Percentiles rank a stretch among this genome's conserved stretches.
These are phyloP conservation scores for Ligustrum vulgare DNA, from an alignment of 257 asterid species.

Conservation along the genomic window DNA sequence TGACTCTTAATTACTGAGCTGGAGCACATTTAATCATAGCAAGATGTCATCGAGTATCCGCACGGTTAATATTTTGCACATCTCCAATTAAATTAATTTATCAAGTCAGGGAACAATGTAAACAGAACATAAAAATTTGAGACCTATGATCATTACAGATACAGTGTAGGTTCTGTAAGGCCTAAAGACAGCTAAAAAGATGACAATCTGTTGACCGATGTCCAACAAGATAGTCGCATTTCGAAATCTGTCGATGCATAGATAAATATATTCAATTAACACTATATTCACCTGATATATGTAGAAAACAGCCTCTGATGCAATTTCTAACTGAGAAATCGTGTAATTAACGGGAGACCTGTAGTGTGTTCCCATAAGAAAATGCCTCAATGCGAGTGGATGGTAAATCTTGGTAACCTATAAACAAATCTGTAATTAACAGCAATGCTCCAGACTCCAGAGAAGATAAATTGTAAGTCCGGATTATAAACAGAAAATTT, in stretches of 20 bases:
- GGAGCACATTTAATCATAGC: not conserved
- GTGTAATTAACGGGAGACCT: slow-evolving; percentile 87
- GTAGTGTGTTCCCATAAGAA: slow-evolving; percentile 77
- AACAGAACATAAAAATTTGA: not conserved
- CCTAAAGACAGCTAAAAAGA: not conserved
- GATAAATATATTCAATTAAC: not conserved
- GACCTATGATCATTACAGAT: not conserved
- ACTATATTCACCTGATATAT: slow-evolving; percentile 59
- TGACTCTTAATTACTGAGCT: not conserved
- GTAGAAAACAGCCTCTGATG: slow-evolving; percentile 79
- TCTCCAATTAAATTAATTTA: not conserved
- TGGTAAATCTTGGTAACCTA: slow-evolving; percentile 79
- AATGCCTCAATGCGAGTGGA: slow-evolving; percentile 85
- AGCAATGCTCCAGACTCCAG: not conserved
- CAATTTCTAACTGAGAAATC: slow-evolving; percentile 61
- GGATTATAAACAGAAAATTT: not conserved
- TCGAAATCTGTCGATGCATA: not conserved
- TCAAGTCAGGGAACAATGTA: not conserved
- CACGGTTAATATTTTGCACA: not conserved
- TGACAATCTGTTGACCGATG: not conserved
- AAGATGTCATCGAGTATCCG: not conserved
- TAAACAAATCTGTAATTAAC: slow-evolving; percentile 10
- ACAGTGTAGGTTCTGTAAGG: not conserved
- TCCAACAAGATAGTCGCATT: not conserved
- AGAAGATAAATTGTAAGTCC: not conserved